A percentile compares a stretch with the other conserved stretches of the same genome.
phyloP scores from a whole-genome alignment of 176 grass and related monocot genomes.

The Phyllostachys edulis region DNA sequence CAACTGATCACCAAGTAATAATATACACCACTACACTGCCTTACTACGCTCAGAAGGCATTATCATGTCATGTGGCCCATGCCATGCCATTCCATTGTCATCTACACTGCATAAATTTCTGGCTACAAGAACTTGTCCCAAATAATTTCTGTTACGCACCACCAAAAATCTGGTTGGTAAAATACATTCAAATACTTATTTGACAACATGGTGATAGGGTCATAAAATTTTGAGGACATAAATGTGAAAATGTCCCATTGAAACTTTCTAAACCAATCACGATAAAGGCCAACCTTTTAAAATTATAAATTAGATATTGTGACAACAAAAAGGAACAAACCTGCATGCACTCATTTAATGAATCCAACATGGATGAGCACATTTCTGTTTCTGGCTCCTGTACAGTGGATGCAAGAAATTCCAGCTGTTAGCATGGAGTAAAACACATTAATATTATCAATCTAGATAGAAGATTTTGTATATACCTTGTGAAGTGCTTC shows the following conservation, averaged over 20 bases:
- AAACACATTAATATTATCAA: background rate
- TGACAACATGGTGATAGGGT: background rate
- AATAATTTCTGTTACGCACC: background rate
- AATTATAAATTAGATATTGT: conserved; percentile 20
- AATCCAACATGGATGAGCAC: conserved; percentile 87
- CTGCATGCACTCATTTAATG: conserved; percentile 94
- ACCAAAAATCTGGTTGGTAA: background rate
- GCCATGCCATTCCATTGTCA: background rate
- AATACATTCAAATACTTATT: background rate
- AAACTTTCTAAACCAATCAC: background rate
- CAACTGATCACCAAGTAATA: background rate
- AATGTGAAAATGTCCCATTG: background rate
- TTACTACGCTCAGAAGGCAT: background rate
- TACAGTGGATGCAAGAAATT: conserved; percentile 29
- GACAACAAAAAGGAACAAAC: conserved; percentile 31
- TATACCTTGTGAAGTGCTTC: conserved; percentile 93
- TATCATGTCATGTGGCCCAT: background rate
- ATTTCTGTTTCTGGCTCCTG: conserved; percentile 99
- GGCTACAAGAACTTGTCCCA: background rate
- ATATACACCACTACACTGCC: background rate
- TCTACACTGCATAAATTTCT: background rate
- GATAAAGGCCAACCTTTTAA: background rate
- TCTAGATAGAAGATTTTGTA: conserved; percentile 8
- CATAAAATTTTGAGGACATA: background rate
- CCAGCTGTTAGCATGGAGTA: conserved; percentile 10